Evolutionary conservation across 2,329 filamentous ascomycete genomes (phyloP).

Genomic region (Trichoderma polysporum): DNA sequence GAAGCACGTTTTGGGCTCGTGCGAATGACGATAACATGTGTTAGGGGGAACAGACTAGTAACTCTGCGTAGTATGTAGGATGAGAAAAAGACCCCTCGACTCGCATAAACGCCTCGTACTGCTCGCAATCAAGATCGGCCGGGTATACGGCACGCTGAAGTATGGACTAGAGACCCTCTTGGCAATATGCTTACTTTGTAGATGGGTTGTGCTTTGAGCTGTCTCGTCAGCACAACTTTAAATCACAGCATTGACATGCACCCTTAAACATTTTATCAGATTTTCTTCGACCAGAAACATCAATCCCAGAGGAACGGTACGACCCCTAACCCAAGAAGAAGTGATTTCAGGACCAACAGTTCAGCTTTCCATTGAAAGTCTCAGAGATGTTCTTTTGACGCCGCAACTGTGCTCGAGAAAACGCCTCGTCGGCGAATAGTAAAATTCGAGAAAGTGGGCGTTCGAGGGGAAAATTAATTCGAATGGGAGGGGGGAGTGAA

Average conservation of each 20-base stretch:
- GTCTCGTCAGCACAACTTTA: not conserved
- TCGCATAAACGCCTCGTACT: no score
- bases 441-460: constrained; percentile 1
- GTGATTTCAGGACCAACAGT: not conserved
- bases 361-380: not conserved
- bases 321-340: not conserved
- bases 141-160: not conserved
- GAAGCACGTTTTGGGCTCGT: constrained; percentile 2
- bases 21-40: no score
- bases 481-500: constrained; percentile 3
- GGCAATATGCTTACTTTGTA: not conserved
- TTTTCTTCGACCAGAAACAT: not conserved
- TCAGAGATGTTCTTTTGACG: not conserved
- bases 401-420: not conserved
- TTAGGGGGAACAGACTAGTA: not conserved
- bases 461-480: not conserved
- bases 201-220: not conserved
- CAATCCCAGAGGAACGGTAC: not conserved
- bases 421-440: not conserved
- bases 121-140: not conserved
- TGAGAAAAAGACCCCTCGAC: not conserved
- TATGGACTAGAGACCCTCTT: not conserved
- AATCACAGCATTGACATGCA: not conserved
- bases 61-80: no score
- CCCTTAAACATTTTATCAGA: not conserved